Evolutionary conservation across 768 basidiomycete genomes (phyloP).

Genomic region (Candolleomyces eurysporus): DNA sequence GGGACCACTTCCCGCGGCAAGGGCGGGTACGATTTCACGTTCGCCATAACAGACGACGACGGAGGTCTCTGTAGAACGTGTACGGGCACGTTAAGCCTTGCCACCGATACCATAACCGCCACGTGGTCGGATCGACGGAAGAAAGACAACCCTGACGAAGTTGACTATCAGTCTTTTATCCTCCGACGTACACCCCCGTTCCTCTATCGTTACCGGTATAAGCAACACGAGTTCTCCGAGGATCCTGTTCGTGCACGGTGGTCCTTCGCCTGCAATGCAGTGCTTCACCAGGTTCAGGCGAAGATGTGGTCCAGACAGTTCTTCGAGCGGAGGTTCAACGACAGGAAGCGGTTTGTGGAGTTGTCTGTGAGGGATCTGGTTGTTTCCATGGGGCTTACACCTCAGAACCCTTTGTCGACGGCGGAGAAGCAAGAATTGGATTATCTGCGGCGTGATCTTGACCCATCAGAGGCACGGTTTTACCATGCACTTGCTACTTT

Average conservation of each 20-base stretch:
- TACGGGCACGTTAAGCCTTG: constrained; percentile 19
- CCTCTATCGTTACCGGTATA: constrained; percentile 30
- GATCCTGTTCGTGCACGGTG: constrained; percentile 31
- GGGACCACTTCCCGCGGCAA: constrained; percentile 18
- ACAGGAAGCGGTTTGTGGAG: constrained; percentile 30
- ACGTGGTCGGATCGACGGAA: constrained; percentile 20
- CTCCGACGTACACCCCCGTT: constrained; percentile 27
- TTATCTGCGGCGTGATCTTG: constrained; percentile 26
- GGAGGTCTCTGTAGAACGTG: constrained; percentile 24
- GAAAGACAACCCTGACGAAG: constrained; percentile 21
- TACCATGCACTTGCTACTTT: constrained; percentile 32
- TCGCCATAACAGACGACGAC: constrained; percentile 25
- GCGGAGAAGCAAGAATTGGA: constrained; percentile 28
- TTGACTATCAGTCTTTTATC: constrained; percentile 20
- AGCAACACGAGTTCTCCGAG: constrained; percentile 22
- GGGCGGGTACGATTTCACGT: constrained; percentile 22
- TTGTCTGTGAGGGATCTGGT: constrained; percentile 27
- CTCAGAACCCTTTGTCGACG: constrained; percentile 24
- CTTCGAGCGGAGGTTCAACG: constrained; percentile 27
- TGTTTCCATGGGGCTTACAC: constrained; percentile 28
- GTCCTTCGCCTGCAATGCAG: constrained; percentile 31
- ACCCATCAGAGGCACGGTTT: constrained; percentile 33
- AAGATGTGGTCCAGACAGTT: constrained; percentile 30
- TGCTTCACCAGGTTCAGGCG: constrained; percentile 27
- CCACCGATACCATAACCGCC: constrained; percentile 16